A percentile compares a stretch with the other conserved stretches of the same genome.
These are phyloP conservation scores for Ascochyta fabae DNA, from an alignment of 2,329 filamentous ascomycete genomes.

Conservation along the genomic window DNA sequence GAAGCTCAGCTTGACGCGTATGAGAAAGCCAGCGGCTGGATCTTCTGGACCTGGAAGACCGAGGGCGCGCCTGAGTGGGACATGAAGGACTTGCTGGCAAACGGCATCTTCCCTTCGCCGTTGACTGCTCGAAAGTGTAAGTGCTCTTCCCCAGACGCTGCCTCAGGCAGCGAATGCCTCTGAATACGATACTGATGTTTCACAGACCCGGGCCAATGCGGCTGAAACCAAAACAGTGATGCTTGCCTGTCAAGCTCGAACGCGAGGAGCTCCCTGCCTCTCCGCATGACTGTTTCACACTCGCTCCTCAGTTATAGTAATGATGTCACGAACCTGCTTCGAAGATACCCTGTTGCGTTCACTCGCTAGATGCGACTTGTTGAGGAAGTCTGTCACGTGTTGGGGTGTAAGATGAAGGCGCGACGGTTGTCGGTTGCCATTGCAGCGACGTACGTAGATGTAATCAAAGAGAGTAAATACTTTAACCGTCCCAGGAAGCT, in stretches of 20 bases:
- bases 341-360: conserved; percentile 36
- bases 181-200: conserved; percentile 24
- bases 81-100: conserved; percentile 52
- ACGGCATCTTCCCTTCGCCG: conserved; percentile 58
- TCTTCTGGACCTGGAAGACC: conserved; percentile 61
- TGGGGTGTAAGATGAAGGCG: conserved; percentile 1
- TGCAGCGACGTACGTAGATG: conserved; percentile 5
- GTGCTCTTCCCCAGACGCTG: conserved; percentile 16
- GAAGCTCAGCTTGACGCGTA: conserved; percentile 56
- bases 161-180: not conserved
- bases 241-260: conserved; percentile 1
- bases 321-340: conserved; percentile 33
- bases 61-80: conserved; percentile 59
- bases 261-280: conserved; percentile 13
- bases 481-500: not conserved
- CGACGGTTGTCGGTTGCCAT: conserved; percentile 4
- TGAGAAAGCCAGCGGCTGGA: conserved; percentile 57
- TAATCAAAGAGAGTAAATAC: not conserved
- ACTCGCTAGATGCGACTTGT: conserved; percentile 20
- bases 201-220: conserved; percentile 46
- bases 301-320: conserved; percentile 27
- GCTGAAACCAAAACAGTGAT: conserved; percentile 26
- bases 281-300: conserved; percentile 18
- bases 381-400: conserved; percentile 9
- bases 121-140: conserved; percentile 49